These are phyloP conservation scores for Corymbia calophylla DNA, from an alignment of 441 rosid genomes.

Conservation along the genomic window DNA sequence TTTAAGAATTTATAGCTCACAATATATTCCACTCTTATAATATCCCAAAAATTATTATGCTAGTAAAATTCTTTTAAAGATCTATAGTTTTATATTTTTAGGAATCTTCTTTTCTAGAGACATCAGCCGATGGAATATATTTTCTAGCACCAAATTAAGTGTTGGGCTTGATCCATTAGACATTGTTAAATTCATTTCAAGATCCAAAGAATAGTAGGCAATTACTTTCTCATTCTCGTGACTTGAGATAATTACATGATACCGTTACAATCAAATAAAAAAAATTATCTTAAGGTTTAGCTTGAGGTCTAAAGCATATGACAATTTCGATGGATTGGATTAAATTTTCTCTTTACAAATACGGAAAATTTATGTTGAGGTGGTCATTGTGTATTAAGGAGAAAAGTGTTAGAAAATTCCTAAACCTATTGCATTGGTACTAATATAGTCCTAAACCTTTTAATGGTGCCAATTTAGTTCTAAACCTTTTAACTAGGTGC, in stretches of 20 bases:
- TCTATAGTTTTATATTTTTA: neutral
- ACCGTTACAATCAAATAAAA: no score
- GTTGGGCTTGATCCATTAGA: neutral
- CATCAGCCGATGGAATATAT: neutral
- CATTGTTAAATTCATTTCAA: neutral
- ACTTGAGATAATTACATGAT: neutral
- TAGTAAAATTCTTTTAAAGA: no score
- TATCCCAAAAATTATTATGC: neutral
- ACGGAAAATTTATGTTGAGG: neutral
- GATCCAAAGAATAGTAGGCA: neutral
- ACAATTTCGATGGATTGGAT: neutral
- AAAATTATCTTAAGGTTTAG: neutral
- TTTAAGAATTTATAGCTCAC: neutral
- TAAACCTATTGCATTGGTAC: no score
- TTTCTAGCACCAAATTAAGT: neutral
- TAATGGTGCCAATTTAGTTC: no score
- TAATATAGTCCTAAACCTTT: no score
- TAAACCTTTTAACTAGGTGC: no score
- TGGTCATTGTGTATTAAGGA: neutral
- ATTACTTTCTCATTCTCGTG: accelerated
- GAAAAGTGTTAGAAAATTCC: no score
- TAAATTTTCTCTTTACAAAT: neutral
- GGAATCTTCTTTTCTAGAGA: neutral
- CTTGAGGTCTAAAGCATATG: neutral
- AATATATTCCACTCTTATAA: accelerated